Evolutionary conservation across 1,139 yeast genomes (phyloP).

Genomic region (Starmera stellimalicola): DNA sequence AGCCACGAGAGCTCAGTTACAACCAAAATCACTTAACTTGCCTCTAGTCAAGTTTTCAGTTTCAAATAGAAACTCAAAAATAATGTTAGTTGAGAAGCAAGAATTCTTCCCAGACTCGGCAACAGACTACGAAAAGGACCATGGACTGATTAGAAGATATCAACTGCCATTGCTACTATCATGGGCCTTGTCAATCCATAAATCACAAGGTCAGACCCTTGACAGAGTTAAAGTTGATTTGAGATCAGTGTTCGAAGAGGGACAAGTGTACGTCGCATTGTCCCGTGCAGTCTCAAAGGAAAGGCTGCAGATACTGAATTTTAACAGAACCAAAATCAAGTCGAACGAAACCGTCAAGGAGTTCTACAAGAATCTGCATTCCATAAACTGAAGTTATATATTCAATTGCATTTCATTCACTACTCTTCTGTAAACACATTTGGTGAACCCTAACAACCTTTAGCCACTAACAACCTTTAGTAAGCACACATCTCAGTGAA

Average conservation of each 20-base stretch:
- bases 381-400: slow-evolving; percentile 2
- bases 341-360: slow-evolving; percentile 58
- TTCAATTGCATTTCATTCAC: neutral
- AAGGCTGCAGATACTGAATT: slow-evolving; percentile 64
- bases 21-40: slow-evolving; percentile 20
- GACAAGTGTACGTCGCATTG: slow-evolving; percentile 85
- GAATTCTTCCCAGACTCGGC: slow-evolving; percentile 25
- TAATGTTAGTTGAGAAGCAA: slow-evolving; percentile 30
- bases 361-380: slow-evolving; percentile 45
- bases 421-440: neutral
- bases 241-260: slow-evolving; percentile 64
- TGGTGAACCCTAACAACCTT: no score
- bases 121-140: slow-evolving; percentile 11
- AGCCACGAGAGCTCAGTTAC: slow-evolving; percentile 27
- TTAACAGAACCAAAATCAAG: slow-evolving; percentile 49
- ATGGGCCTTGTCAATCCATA: slow-evolving; percentile 89
- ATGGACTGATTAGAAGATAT: slow-evolving; percentile 24
- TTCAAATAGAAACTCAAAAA: slow-evolving; percentile 19
- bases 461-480: no score
- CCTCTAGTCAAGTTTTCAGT: slow-evolving; percentile 51
- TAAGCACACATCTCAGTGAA: no score
- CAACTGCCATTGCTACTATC: slow-evolving; percentile 73
- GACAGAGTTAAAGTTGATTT: slow-evolving; percentile 71
- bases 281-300: slow-evolving; percentile 80
- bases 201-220: slow-evolving; percentile 87